These are phyloP conservation scores for Trichoderma cornu-damae DNA, from an alignment of 2,329 filamentous ascomycete species.

Conservation along the genomic window DNA sequence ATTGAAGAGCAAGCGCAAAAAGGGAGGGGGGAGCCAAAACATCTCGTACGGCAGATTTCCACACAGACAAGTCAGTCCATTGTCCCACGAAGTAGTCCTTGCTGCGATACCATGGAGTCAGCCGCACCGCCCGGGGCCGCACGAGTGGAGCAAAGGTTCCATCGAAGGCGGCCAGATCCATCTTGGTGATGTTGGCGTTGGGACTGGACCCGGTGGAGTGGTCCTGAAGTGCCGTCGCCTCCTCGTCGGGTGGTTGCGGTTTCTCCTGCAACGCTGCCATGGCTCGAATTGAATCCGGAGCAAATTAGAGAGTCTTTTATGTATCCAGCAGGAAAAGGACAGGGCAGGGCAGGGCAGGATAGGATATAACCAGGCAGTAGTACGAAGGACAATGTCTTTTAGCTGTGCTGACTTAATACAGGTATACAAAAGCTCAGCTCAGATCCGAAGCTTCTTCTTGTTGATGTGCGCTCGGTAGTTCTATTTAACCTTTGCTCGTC, in stretches of 20 bases:
- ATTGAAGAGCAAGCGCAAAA: no score
- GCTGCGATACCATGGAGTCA: slow-evolving; percentile 26
- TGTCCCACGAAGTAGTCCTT: slow-evolving; percentile 25
- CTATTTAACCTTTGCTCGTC: background rate
- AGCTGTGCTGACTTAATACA: no score
- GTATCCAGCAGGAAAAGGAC: background rate
- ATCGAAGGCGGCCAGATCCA: slow-evolving; percentile 20
- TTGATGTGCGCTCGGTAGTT: background rate
- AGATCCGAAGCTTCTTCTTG: no score
- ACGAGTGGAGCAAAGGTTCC: slow-evolving; percentile 25
- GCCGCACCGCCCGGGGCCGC: slow-evolving; percentile 11
- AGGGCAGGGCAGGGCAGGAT: no score
- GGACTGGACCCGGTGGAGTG: background rate
- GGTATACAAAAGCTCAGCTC: no score
- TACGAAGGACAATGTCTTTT: no score
- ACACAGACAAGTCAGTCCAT: slow-evolving; percentile 26
- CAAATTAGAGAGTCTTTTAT: background rate
- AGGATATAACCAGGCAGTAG: background rate
- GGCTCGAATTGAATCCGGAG: background rate
- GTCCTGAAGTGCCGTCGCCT: background rate
- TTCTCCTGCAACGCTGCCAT: slow-evolving; percentile 6
- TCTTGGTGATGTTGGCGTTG: background rate
- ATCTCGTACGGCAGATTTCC: slow-evolving; percentile 27
- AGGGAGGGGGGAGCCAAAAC: no score
- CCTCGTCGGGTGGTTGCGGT: background rate